Base-by-base conservation (phyloP, 164 flowering plant genomes). In the Piper betle region DNA sequence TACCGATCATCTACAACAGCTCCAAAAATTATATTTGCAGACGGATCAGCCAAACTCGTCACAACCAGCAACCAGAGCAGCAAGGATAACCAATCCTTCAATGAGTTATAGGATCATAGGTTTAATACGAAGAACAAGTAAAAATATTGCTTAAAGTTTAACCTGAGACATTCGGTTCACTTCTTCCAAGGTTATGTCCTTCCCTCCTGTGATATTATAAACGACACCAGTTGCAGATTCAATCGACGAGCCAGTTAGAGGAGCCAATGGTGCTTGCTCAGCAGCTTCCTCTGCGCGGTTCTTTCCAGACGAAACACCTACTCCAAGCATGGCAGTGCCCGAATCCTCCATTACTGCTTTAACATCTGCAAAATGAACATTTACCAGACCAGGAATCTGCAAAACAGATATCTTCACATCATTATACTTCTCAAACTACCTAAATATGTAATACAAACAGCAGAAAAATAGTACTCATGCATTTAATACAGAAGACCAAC, bases 281-380 rank as follows among this genome's bases (percentile, higher is more conserved):
- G 99, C 99, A 59, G 97, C 97, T 80, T 94, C 99, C 80, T 85
- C 88, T 53, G 99, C 99, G 39, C 97, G 96, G 71, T 94, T 94
- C 75, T 94, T 91, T 81, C 97, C 83, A 54, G 96, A 88, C 12
- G 99, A 94, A 69, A 91, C 96, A 33, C 97, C 99, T 48, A 94
- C 96, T 46, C 99, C 97, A 68, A 94, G 99, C 99, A 94, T 94
- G 65, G 97, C 96, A 64, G 99, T 94, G 59, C 99, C 99, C 40
- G 97, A 94, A 71, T 94, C 85, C 71, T 87, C 88, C 99, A 91
- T 94, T 59, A 94, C 91, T 60, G 97, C 99, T 75, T 85, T 88
- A n/a, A n/a, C n/a, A n/a, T n/a, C 96, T n/a, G 97, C 99, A 75
- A 94, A 91, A 73, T 94, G 97, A 69, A 94, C 96, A 79, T 94